These are phyloP conservation scores for Saccharomycopsis hybrid DNA, from an alignment of 1,139 yeast species.

Conservation along the genomic window DNA sequence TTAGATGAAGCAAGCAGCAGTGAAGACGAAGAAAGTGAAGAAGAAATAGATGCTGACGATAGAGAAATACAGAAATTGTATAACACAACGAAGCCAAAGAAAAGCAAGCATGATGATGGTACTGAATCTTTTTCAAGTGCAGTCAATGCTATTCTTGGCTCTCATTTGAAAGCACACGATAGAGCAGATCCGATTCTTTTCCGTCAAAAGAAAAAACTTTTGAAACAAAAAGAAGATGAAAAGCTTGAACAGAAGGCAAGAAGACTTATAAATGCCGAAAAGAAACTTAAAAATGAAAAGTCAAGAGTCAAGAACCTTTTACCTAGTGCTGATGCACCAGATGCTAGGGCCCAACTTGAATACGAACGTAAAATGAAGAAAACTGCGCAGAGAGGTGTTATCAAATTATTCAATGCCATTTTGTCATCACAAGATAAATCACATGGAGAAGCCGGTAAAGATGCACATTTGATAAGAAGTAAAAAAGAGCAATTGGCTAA, in stretches of 20 bases:
- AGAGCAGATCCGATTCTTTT: conserved; percentile 87
- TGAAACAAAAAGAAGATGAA: conserved; percentile 72
- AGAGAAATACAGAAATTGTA: conserved; percentile 37
- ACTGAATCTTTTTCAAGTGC: conserved; percentile 75
- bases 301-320: conserved; percentile 62
- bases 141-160: conserved; percentile 74
- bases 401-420: conserved; percentile 84
- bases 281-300: conserved; percentile 59
- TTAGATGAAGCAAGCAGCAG: conserved; percentile 1
- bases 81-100: conserved; percentile 28
- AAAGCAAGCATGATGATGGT: conserved; percentile 56
- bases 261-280: conserved; percentile 62
- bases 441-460: conserved; percentile 31
- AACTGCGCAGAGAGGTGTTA: conserved; percentile 91
- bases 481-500: conserved; percentile 58
- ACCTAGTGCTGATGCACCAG: conserved; percentile 51
- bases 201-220: conserved; percentile 56
- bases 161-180: conserved; percentile 82
- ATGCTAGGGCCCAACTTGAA: conserved; percentile 53
- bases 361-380: conserved; percentile 70
- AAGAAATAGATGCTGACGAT: conserved; percentile 29
- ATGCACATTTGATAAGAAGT: conserved; percentile 26
- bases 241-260: conserved; percentile 82
- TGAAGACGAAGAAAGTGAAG: conserved; percentile 21
- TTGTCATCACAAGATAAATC: conserved; percentile 74